phyloP scores from a whole-genome alignment of 2,329 filamentous ascomycete genomes.

The Colletotrichum agaves region DNA sequence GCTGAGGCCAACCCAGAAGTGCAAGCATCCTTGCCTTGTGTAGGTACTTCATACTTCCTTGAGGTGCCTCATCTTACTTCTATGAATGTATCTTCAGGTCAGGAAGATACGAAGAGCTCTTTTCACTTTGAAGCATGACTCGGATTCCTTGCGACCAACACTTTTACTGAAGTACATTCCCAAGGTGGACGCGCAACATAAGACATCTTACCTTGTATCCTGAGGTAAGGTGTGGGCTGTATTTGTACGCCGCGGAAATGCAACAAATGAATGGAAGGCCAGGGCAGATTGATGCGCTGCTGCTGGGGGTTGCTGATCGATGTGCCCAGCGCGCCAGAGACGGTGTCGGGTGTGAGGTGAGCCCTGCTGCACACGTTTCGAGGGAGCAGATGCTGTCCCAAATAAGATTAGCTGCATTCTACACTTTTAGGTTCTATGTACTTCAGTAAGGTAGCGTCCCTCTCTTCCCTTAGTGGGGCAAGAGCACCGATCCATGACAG shows the following conservation, averaged over 20 bases:
- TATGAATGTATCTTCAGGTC: no score
- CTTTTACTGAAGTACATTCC: no score
- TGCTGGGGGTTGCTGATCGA: neutral
- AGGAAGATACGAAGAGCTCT: no score
- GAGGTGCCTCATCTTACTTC: neutral
- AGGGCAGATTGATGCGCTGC: neutral
- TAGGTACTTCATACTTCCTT: neutral
- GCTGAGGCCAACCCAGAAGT: neutral
- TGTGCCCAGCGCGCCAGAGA: neutral
- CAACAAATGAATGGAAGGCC: no score
- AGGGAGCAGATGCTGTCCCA: conserved; percentile 4
- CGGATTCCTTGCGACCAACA: no score
- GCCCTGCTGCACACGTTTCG: conserved; percentile 7
- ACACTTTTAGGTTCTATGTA: no score
- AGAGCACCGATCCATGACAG: neutral
- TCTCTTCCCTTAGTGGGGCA: conserved; percentile 4
- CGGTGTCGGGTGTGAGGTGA: neutral
- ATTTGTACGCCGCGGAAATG: no score
- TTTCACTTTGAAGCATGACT: no score
- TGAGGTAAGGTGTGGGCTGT: no score
- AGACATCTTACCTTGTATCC: no score
- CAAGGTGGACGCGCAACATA: no score
- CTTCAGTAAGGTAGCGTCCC: no score
- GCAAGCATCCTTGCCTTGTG: neutral
- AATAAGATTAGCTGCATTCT: neutral